Percentiles rank a stretch among this genome's conserved stretches.
Evolutionary conservation across 306 rosid genomes (phyloP).

Genomic region (Dalbergia cochinchinensis): DNA sequence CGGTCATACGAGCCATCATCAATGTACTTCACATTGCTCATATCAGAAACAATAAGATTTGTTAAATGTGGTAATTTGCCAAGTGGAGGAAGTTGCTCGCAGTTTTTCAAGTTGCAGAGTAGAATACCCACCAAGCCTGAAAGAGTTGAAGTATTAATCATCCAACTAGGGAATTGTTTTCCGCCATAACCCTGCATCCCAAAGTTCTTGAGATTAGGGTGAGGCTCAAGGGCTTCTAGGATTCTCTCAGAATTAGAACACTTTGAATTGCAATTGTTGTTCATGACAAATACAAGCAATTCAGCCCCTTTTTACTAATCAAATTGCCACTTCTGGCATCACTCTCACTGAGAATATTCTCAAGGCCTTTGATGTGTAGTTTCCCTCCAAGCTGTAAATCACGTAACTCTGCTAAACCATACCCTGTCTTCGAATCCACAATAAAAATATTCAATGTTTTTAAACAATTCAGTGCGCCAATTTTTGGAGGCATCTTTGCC

Average conservation of each 20-base stretch:
- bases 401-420: slow-evolving; percentile 17
- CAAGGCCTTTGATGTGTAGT: slow-evolving; percentile 4
- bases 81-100: slow-evolving; percentile 1
- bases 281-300: background rate
- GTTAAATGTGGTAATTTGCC: slow-evolving; percentile 15
- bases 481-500: slow-evolving; percentile 3
- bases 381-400: slow-evolving; percentile 8
- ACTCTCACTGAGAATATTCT: background rate
- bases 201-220: background rate
- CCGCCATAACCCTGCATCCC: background rate
- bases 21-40: slow-evolving; percentile 11
- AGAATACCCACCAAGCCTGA: background rate
- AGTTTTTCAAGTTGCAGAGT: background rate
- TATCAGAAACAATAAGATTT: background rate
- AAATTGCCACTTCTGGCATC: slow-evolving; percentile 20
- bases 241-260: background rate
- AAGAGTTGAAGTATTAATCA: background rate
- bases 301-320: background rate
- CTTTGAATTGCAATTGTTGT: background rate
- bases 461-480: background rate
- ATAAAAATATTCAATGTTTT: slow-evolving; percentile 4
- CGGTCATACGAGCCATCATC: slow-evolving; percentile 2
- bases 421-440: background rate
- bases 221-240: slow-evolving; percentile 22
- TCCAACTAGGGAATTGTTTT: background rate